A percentile compares a stretch with the other conserved stretches of the same genome.
Conservation (phyloP, 2,329 filamentous ascomycete genomes). For the Epichloe gansuensis region DNA sequence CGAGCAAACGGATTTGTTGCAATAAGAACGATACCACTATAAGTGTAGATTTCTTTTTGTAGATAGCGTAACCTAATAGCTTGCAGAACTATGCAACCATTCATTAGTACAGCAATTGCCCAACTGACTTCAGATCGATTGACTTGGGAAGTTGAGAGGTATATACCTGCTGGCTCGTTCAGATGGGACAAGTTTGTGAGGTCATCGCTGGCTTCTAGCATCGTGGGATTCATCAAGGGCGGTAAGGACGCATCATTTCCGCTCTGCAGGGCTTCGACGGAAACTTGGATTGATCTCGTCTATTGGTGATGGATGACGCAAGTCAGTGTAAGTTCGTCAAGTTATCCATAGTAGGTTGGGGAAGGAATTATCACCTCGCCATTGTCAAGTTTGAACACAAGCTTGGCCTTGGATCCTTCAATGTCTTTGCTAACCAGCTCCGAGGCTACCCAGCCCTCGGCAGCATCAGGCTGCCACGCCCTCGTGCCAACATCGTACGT, state of each 20-base stretch:
- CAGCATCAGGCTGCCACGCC: conserved; percentile 94
- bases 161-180: conserved; percentile 87
- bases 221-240: conserved; percentile 92
- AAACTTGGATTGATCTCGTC: conserved; percentile 70
- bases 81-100: conserved; percentile 59
- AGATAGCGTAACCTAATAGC: conserved; percentile 93
- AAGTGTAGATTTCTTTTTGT: conserved; percentile 99
- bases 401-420: conserved; percentile 72
- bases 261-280: conserved; percentile 60
- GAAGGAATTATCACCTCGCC: conserved; percentile 56
- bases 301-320: conserved; percentile 22
- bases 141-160: neutral
- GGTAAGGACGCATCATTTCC: conserved; percentile 69
- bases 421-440: conserved; percentile 79
- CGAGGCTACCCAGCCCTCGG: conserved; percentile 94
- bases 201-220: conserved; percentile 97
- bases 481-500: conserved; percentile 92
- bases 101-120: neutral
- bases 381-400: conserved; percentile 83
- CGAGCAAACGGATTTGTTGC: conserved; percentile 96
- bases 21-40: conserved; percentile 96
- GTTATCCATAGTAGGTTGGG: neutral
- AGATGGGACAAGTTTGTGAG: conserved; percentile 94
- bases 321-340: neutral
- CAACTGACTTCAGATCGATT: neutral